These are phyloP conservation scores for Geotrichum macrosporum DNA, from an alignment of 1,139 yeast species.

Conservation along the genomic window DNA sequence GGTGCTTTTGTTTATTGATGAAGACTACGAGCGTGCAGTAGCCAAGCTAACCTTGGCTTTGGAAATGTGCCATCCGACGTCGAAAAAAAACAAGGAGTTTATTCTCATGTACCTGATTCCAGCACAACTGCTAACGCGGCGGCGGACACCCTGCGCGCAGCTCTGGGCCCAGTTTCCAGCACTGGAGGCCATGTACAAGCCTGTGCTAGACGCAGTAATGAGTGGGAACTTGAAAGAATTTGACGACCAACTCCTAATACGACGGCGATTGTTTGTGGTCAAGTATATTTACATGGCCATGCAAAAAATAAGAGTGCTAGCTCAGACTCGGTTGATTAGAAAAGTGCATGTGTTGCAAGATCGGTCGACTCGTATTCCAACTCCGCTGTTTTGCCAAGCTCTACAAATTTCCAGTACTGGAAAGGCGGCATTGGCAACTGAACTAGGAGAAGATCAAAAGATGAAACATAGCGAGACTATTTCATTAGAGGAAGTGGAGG, in stretches of 20 bases:
- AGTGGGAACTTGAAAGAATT: slow-evolving; percentile 54
- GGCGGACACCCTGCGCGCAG: slow-evolving; percentile 37
- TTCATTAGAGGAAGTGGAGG: slow-evolving; percentile 57
- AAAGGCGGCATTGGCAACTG: slow-evolving; percentile 18
- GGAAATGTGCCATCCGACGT: slow-evolving; percentile 34
- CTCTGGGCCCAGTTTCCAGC: slow-evolving; percentile 37
- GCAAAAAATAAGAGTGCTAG: slow-evolving; percentile 50
- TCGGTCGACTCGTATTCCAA: slow-evolving; percentile 44
- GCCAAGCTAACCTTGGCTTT: slow-evolving; percentile 50
- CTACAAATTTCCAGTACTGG: slow-evolving; percentile 37
- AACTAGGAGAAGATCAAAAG: slow-evolving; percentile 19
- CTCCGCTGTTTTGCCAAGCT: slow-evolving; percentile 48
- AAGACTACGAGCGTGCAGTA: slow-evolving; percentile 53
- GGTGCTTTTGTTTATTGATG: slow-evolving; percentile 57
- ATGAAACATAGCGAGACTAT: slow-evolving; percentile 2
- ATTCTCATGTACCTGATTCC: slow-evolving; percentile 41
- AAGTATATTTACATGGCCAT: slow-evolving; percentile 65
- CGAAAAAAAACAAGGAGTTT: slow-evolving; percentile 37
- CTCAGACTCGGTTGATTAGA: slow-evolving; percentile 52
- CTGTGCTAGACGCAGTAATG: slow-evolving; percentile 48
- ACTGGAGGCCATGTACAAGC: slow-evolving; percentile 42
- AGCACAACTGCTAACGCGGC: slow-evolving; percentile 31
- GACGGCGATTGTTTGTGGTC: slow-evolving; percentile 52
- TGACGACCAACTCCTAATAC: slow-evolving; percentile 44
- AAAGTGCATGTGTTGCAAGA: slow-evolving; percentile 43